These are phyloP conservation scores for Solanum megistacrolobum DNA, from an alignment of 257 asterid species.

Conservation along the genomic window DNA sequence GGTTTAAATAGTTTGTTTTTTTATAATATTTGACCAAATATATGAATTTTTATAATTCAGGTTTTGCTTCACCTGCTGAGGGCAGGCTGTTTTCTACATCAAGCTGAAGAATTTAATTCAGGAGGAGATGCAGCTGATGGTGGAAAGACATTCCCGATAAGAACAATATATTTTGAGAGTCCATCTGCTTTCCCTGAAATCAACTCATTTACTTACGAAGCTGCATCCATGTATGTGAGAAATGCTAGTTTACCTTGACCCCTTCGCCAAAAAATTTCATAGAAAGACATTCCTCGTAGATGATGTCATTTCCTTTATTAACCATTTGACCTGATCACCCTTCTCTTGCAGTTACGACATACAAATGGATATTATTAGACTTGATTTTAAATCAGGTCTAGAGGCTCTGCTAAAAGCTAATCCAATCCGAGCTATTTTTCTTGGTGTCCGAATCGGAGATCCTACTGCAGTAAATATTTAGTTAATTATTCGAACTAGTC, in stretches of 20 bases:
- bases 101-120: constrained; percentile 20
- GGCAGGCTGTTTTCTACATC: constrained; percentile 71
- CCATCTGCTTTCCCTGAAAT: constrained; percentile 85
- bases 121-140: constrained; percentile 16
- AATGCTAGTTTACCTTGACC: neutral
- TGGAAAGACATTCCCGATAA: constrained; percentile 32
- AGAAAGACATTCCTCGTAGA: neutral
- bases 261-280: neutral
- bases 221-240: constrained; percentile 47
- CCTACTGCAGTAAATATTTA: constrained; percentile 73
- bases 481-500: neutral
- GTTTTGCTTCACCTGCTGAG: constrained; percentile 87
- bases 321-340: constrained; percentile 4
- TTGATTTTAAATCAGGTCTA: constrained; percentile 83
- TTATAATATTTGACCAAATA: neutral
- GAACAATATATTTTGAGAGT: constrained; percentile 84
- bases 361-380: constrained; percentile 76
- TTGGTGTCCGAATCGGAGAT: constrained; percentile 92
- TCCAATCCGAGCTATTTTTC: constrained; percentile 82
- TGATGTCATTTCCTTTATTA: neutral
- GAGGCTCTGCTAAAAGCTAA: constrained; percentile 68
- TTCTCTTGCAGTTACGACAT: constrained; percentile 51
- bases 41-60: constrained; percentile 22
- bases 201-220: constrained; percentile 80
- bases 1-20: neutral